Base-by-base conservation (phyloP, 352 stramenopile genomes). In the Phytophthora aleatoria region DNA sequence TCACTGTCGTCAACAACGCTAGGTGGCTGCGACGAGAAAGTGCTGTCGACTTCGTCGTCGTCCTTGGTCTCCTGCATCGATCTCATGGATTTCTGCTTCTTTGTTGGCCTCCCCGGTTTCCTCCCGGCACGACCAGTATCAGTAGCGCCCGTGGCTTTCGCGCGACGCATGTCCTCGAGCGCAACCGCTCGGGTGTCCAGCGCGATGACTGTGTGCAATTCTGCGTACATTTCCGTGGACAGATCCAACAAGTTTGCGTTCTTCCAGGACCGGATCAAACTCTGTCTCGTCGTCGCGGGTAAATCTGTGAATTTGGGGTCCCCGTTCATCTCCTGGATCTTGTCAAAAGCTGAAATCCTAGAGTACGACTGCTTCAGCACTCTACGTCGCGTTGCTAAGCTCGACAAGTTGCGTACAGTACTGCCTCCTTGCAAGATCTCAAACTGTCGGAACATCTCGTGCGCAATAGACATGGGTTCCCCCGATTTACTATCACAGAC, bases 221-320 rank as follows among this genome's bases (percentile, higher is more conserved):
- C 57, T 3, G 30, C 33, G n/a, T 67, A 74, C 35, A 80, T 41
- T 1, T 77, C 58, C 1, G 44, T 31, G 9, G 72, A 65, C 12
- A 80, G 30, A 55, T 80, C 72, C 33, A 80, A 24, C 38, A 76
- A 24, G 13, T 80, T 80, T 8, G 58, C 44, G 33, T 71, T 77
- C 47, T 77, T 74, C 72, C 72, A 80, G 0, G 63, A 68, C n/a
- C 65, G 60, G 26, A 80, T 67, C 47, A 64, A 48, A 8, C 39
- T 67, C 28, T 67, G 56, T 26, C 72, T 58, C 13, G 57, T 47
- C 0, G 48, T 33, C 11, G 42, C 1, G 0, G 69, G 50, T 12
- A 80, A 50, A 15, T 72, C 58, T 3, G 61, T 51, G 50, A 73
- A 80, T 39, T 50, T 60, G 1, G 42, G 20, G 24, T 71, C 58